A percentile compares a stretch with the other conserved stretches of the same genome.
Conservation (phyloP, 805 yeast genomes). For the Henningerozyma blattae region DNA sequence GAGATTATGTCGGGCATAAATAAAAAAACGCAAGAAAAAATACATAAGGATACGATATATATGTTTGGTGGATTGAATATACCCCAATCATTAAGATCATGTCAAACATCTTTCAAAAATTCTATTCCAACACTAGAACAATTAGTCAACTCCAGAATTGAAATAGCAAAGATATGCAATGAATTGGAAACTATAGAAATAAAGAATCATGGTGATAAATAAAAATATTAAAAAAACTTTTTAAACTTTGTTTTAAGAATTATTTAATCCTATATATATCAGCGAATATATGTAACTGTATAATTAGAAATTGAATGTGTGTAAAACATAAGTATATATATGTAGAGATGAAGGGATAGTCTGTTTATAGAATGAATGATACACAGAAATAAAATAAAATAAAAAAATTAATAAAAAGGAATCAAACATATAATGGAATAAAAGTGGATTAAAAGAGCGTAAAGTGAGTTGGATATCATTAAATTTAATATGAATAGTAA, state of each 20-base stretch:
- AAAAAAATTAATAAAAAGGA: too few species aligned
- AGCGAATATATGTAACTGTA: background rate
- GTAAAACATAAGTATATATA: background rate
- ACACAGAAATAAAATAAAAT: too few species aligned
- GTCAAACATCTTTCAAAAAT: constrained; percentile 18
- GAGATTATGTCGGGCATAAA: too few species aligned
- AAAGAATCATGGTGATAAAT: background rate
- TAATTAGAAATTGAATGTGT: background rate
- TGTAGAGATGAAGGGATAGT: too few species aligned
- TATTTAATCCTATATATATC: too few species aligned
- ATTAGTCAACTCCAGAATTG: constrained; percentile 12
- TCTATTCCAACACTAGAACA: constrained; percentile 11
- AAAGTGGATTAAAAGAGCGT: too few species aligned
- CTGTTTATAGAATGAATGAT: too few species aligned
- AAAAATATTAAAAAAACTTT: too few species aligned
- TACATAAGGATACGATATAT: constrained; percentile 14
- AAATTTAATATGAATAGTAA: too few species aligned
- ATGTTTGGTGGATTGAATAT: constrained; percentile 23
- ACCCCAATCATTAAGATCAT: constrained; percentile 17
- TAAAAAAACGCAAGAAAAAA: constrained; percentile 1
- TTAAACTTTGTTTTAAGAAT: too few species aligned
- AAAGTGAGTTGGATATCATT: too few species aligned
- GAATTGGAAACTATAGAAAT: constrained; percentile 1
- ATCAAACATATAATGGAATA: too few species aligned
- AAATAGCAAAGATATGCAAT: constrained; percentile 3